Base-by-base conservation (phyloP, 2,329 filamentous ascomycete species). In the Aspergillus sp. region DNA sequence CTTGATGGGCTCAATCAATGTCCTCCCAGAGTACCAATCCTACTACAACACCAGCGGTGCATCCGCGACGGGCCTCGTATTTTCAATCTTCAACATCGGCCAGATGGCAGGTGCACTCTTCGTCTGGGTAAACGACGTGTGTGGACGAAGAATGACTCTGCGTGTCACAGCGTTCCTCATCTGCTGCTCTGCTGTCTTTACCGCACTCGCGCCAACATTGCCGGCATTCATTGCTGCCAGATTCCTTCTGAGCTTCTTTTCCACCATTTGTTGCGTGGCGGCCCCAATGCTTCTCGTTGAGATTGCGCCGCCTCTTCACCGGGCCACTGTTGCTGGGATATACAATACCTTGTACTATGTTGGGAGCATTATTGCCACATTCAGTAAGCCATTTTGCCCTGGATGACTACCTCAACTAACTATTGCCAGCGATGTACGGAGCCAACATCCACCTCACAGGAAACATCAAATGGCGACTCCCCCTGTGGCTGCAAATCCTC, bases 261-360 rank as follows among this genome's bases (percentile, higher is more conserved):
- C 53, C 6, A 56, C 53, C 9, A 30, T 56, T 22, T 56, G 53
- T 31, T 56, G 41, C 46, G 53, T 56, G 30, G 53, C 53, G 11
- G 53, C 53, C 9, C 53, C 53, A 13, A 56, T 56, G 53, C 53
- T 56, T 15, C 53, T 56, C n/a, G 53, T 56, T n/a, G 53, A 56
- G 23, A 56, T 56, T 46, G 53, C 53, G 19, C 53, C 53, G 8
- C 53, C 53, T 47, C 41, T 56, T 2, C 53, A 56, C 13, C 53
- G 53, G 47, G 53, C 53, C 11, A 56, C 53, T 3, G 53, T 56
- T 17, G 53, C 53, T 25, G 53, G 53, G 13, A 47, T 56, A 25
- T 56, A 56, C 22, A 56, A 56, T n/a, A 56, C 53, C 17, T 41
- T 56, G 3, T 56, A 56, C 41, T 56, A 56, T 28, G 25, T 56